Base-by-base conservation (phyloP, 805 yeast species). In the Hanseniaspora lindneri region DNA sequence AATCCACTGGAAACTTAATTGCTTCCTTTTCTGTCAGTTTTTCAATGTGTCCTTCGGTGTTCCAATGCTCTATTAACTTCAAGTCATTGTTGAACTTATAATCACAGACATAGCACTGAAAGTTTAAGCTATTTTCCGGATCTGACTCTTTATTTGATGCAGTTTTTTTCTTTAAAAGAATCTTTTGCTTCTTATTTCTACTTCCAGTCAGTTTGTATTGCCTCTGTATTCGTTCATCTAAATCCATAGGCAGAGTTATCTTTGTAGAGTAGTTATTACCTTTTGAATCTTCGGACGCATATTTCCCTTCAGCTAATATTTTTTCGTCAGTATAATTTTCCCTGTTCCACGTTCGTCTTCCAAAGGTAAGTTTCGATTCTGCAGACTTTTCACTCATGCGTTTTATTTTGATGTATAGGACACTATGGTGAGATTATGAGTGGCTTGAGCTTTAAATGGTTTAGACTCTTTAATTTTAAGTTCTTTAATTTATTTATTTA, bases 61-160 rank as follows among this genome's bases (percentile, higher is more conserved):
- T 86, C 58, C 85, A 67, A 65, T 92, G 97, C 59, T 88, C 94
- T 3, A 85, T 71, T 60, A 79, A 77, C 53, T 86, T 82, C 55
- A 86, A 65, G 50, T 83, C 81, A 60, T 92, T 96, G 58, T 86
- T 79, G 65, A 76, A 89, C 2, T 89, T 80, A 51, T 84, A 62
- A 53, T 80, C 76, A 63, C 98, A 92, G 1, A 75, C 62, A 10
- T 80, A 83, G 64, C 98, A 92, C 56, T 74, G 74, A 63, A 89
- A 89, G 20, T 96, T 96, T 52, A 84, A 83, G 23, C 83, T 76
- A 49, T 72, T 72, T 47, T 86, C 76, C 52, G 59, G 60, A 24
- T n/a, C 20, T 2, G 32, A 27, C 11, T 8, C 35, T 68, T 70
- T 23, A 11, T 30, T 25, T 14, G 2, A 19, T 1, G n/a, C 16